Percentiles rank a stretch among this genome's conserved stretches.
phyloP scores from a whole-genome alignment of 2,329 filamentous ascomycete species.

The Clarireedia hainanense region DNA sequence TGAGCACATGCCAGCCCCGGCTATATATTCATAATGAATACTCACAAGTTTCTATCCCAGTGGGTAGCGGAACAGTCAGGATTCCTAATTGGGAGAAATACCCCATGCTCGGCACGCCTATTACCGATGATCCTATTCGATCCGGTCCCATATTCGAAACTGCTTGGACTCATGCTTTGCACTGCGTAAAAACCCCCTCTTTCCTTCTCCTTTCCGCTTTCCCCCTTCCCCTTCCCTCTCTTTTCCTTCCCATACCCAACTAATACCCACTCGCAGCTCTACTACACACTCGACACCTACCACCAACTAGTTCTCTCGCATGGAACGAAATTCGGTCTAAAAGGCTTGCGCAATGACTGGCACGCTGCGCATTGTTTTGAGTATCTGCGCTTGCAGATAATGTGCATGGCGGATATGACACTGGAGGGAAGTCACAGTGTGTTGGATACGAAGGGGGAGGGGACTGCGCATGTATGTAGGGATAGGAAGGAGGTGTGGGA shows the following conservation, averaged over 20 bases:
- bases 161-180: conserved; percentile 30
- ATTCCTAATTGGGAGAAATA: conserved; percentile 27
- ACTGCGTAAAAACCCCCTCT: conserved; percentile 19
- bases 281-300: conserved; percentile 29
- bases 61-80: conserved; percentile 28
- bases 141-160: conserved; percentile 28
- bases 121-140: conserved; percentile 27
- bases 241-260: neutral
- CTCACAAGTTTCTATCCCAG: neutral
- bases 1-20: conserved; percentile 6
- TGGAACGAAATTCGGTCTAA: conserved; percentile 22
- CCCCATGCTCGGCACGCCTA: conserved; percentile 28
- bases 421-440: conserved; percentile 25
- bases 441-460: conserved; percentile 23
- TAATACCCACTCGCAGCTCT: conserved; percentile 13
- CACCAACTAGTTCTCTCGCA: conserved; percentile 26
- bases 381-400: conserved; percentile 28
- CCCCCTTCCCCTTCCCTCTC: neutral
- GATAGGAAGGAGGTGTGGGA: conserved; percentile 26
- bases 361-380: conserved; percentile 30
- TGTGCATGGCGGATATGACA: conserved; percentile 31
- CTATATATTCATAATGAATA: too few relatives aligned
- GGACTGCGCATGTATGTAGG: conserved; percentile 29
- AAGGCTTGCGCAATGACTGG: conserved; percentile 23
- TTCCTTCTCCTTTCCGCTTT: neutral